phyloP scores from a whole-genome alignment of 1,139 yeast genomes.

The Yamadazyma conglobata region DNA sequence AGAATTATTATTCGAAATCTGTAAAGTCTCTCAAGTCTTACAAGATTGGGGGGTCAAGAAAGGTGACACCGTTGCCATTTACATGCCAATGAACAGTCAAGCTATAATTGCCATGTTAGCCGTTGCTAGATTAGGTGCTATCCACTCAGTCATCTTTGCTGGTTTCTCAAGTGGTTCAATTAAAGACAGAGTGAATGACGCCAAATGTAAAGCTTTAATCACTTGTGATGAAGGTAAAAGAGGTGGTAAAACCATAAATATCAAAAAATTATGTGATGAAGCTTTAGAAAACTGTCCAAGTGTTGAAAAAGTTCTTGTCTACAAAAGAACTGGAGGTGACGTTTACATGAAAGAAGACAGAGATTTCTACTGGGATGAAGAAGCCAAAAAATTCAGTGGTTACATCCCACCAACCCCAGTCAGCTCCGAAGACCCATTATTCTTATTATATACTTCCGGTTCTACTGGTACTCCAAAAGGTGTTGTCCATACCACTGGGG shows the following conservation, averaged over 20 bases:
- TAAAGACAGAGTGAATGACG: conserved; percentile 74
- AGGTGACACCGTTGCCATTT: conserved; percentile 84
- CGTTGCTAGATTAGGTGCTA: conserved; percentile 73
- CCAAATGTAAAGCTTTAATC: conserved; percentile 68
- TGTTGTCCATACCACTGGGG: conserved; percentile 73
- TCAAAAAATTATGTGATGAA: conserved; percentile 79
- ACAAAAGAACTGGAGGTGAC: conserved; percentile 68
- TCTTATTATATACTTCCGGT: conserved; percentile 64
- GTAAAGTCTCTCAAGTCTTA: conserved; percentile 84
- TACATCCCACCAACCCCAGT: conserved; percentile 62
- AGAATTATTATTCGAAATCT: conserved; percentile 82
- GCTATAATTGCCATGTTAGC: conserved; percentile 72
- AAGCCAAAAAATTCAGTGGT: conserved; percentile 61
- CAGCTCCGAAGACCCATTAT: conserved; percentile 58
- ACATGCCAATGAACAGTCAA: conserved; percentile 85
- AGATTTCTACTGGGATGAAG: conserved; percentile 84
- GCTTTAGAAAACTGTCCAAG: conserved; percentile 69
- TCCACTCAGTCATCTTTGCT: conserved; percentile 82
- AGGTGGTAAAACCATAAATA: conserved; percentile 81
- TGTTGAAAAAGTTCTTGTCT: conserved; percentile 67
- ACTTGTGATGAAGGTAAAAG: conserved; percentile 80
- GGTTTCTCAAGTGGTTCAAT: conserved; percentile 77
- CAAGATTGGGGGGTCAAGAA: conserved; percentile 82
- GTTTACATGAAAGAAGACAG: conserved; percentile 60
- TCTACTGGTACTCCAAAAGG: conserved; percentile 73